Evolutionary conservation across 768 basidiomycete genomes (phyloP), one percentile per base, ranked within the genome.

Genomic region (Leccinum obscurum): DNA sequence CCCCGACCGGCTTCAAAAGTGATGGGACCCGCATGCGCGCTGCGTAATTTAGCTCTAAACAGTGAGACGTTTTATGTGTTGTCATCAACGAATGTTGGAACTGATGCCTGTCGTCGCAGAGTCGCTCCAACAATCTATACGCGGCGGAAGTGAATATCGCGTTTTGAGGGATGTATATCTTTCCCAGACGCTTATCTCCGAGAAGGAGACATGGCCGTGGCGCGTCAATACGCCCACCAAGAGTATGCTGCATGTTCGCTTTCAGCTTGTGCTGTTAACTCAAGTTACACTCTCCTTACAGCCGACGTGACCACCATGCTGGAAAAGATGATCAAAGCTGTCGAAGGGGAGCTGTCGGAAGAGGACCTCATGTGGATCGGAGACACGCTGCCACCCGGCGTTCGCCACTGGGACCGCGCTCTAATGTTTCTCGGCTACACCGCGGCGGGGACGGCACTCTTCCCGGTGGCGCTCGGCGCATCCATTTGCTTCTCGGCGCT

Each of bases 21-120:
- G 67, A 11, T 70, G 59, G 69, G 69, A 34, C 67, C 70, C 4
- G 62, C 69, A 20, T 70, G 63, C 30, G 70, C 70, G 10, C 30
- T 70, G 41, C 63, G 65, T 6, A 63, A 58, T 9, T 54, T 70
- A 20, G 65, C 65, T 6, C 65, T 60, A 34, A 54, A 61, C 26
- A 11, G 69, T 9, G 32, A 34, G 11, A 54, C 60, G 62, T 61
- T 7, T 55, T 54, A 20, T 22, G 0, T 15, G 6, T 15, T 48
- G 13, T 48, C 39, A 17, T 37, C 32, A 49, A 24, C 0, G 5
- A 17, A 8, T 7, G 9, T 8, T 15, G 14, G 3, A 44, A 39
- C 49, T 64, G 41, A 68, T 22, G 20, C 7, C 7, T 11, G 20
- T 48, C 20, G 20, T 48, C 10, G 9, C 46, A 48, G 46, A 48